Base-by-base conservation (phyloP, 78 protist species). In the Dictyostelium firmibasis region DNA sequence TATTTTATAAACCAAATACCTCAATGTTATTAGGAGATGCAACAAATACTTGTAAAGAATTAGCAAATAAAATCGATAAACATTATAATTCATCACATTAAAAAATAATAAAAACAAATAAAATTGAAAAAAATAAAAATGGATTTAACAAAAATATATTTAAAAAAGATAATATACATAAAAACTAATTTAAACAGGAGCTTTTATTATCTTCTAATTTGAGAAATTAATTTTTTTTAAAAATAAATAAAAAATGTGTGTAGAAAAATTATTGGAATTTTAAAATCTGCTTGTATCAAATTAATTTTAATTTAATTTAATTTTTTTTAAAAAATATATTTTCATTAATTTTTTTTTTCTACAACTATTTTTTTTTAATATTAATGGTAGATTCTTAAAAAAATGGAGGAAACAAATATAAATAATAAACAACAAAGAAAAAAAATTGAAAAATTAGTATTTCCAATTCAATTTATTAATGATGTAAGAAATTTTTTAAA, bases 11-110 rank as follows among this genome's bases (percentile, higher is more conserved):
- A 78, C 98, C 93, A 29, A 99, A 99, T 89, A 88, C 99, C 23
- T 14, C 41, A 33, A 99, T 99, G 99, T 85, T 98, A 20, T 97
- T 99, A 8, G 99, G 99, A 29, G 98, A 99, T 82, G 99, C 99
- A 60, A 96, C 95, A n/a, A 85, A 92, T 75, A 82, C 97, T 33
- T 86, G 95, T 75, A 97, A 95, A 10, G 95, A 62, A 7, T 76
- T 92, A 44, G 67, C 64, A 25, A 84, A 76, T 27, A 75, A 43
- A 76, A 74, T 91, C 9, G 41, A 79, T 8, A 79, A 79, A 79
- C 84, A 79, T 44, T 79, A n/a, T 41, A 67, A 67, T 67, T 23
- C 29, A 27, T 33, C 38, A 16, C 79, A 72, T 72, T 69, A 69
- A 31, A 69, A 69, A 69, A 64, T 25, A 64, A 64, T 14, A 64